Conservation (phyloP, 1,284 basidiomycete species). For the Ceratobasidium sp. region DNA sequence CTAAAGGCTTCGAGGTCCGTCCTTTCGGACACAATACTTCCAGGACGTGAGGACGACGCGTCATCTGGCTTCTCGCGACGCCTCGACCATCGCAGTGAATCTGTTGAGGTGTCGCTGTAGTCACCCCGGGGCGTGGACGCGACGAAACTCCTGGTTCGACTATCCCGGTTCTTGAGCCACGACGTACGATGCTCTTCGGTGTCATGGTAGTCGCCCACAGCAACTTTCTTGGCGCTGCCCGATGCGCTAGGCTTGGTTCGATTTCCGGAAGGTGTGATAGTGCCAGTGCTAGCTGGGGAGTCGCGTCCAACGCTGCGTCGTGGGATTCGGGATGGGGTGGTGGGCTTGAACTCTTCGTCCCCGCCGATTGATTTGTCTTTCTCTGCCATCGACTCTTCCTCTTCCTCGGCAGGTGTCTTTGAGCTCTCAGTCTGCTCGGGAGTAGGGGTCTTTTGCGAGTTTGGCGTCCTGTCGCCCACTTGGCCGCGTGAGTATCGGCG, state of each 20-base stretch:
- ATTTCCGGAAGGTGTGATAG: slow-evolving; percentile 29
- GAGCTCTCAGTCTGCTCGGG: neutral
- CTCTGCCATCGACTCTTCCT: neutral
- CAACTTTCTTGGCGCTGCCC: slow-evolving; percentile 19
- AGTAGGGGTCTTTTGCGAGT: neutral
- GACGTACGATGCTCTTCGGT: slow-evolving; percentile 30
- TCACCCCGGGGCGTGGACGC: slow-evolving; percentile 25
- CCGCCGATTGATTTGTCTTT: slow-evolving; percentile 27
- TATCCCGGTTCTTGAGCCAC: slow-evolving; percentile 33
- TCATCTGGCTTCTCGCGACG: slow-evolving; percentile 13
- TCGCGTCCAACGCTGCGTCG: slow-evolving; percentile 36
- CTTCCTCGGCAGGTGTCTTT: slow-evolving; percentile 4
- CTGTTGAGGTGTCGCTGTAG: slow-evolving; percentile 32
- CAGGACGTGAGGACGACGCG: neutral
- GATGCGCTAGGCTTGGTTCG: slow-evolving; percentile 8
- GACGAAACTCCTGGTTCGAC: slow-evolving; percentile 25
- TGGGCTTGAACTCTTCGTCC: slow-evolving; percentile 28
- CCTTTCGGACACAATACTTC: slow-evolving; percentile 3
- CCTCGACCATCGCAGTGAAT: slow-evolving; percentile 13
- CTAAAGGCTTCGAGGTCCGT: slow-evolving; percentile 14
- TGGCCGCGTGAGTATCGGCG: slow-evolving; percentile 22
- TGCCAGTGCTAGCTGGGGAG: slow-evolving; percentile 33
- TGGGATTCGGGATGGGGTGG: slow-evolving; percentile 20
- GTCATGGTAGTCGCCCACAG: slow-evolving; percentile 36
- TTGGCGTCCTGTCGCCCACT: neutral